These are phyloP conservation scores for Pholiota adiposa DNA, from an alignment of 1,284 basidiomycete genomes.

Conservation along the genomic window DNA sequence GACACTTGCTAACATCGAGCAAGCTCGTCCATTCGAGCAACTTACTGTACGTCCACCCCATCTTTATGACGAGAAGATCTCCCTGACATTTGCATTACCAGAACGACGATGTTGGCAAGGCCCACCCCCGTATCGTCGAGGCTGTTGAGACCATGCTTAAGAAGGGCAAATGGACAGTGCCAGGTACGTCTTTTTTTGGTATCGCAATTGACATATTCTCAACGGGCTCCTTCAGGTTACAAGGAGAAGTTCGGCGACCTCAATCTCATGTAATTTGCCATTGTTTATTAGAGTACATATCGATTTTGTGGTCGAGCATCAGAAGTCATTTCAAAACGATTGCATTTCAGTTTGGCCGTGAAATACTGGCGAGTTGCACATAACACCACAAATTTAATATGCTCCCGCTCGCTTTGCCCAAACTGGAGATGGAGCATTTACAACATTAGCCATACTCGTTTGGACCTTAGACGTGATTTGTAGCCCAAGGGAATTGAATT, in stretches of 20 bases:
- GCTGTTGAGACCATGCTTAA: constrained; percentile 96
- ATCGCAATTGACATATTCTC: constrained; percentile 10
- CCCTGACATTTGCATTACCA: constrained; percentile 33
- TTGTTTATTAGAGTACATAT: constrained; percentile 30
- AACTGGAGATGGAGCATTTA: constrained; percentile 41
- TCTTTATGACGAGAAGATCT: background rate
- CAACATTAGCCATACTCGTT: constrained; percentile 40
- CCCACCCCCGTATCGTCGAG: constrained; percentile 92
- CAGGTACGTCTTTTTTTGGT: constrained; percentile 55
- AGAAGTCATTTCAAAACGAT: background rate
- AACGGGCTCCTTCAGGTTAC: constrained; percentile 57
- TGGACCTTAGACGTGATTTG: constrained; percentile 42
- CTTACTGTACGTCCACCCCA: constrained; percentile 67
- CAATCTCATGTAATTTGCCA: constrained; percentile 75
- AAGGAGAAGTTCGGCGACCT: constrained; percentile 95
- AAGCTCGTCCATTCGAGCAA: constrained; percentile 97
- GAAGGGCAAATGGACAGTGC: constrained; percentile 99
- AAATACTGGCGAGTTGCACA: background rate
- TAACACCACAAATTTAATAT: constrained; percentile 29
- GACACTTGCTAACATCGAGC: constrained; percentile 97
- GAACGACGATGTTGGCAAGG: constrained; percentile 90
- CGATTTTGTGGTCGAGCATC: constrained; percentile 2
- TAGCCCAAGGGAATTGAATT: constrained; percentile 42
- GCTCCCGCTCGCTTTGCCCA: constrained; percentile 41
- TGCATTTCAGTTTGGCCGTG: background rate